Base-by-base conservation (phyloP, 2,329 filamentous ascomycete genomes). In the Fragosphaeria purpurea region DNA sequence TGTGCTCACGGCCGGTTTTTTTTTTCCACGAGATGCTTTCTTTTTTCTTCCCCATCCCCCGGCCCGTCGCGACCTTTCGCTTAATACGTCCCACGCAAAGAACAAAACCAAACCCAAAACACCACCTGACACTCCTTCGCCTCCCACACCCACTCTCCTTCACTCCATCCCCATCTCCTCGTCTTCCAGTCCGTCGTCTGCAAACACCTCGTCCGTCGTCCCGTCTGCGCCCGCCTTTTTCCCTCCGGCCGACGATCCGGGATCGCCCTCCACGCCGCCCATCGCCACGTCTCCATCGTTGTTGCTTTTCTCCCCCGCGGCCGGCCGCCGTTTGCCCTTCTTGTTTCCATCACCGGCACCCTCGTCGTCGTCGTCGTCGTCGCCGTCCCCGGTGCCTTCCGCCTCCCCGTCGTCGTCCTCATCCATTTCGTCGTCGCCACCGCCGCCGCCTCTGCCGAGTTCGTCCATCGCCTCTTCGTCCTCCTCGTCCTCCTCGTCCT, bases 151-250 rank as follows among this genome's bases (percentile, higher is more conserved):
- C 22, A 22, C 22, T 3, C 22, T 22, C 22, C 22, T 7, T 32
- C n/a, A 60, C 55, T 63, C 61, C 57, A 65, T 63, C 44, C 60
- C 61, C 63, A 65, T 66, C 48, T 66, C 65, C 50, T 65, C 63
- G 50, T 66, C 64, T 46, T 63, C 61, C 50, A 55, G 43, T n/a
- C 39, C 55, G 44, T 65, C 63, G 50, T 66, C 63, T 31, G 61
- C 65, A 58, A 67, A 67, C 3, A 67, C 56, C 45, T 76, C 75
- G 31, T 72, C 76, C 70, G 79, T 76, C 5, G 64, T 65, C 9
- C 65, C 72, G 58, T 77, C 73, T 41, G 71, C 71, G 3, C 70
- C 76, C 52, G 79, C 69, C 57, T 80, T 77, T 47, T 77, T 22
- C 22, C 22, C 22, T 2, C 22, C 22, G 22, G 22, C 22, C 22